Conservation (phyloP, 2,329 filamentous ascomycete species). For the Penicillium sp. region DNA sequence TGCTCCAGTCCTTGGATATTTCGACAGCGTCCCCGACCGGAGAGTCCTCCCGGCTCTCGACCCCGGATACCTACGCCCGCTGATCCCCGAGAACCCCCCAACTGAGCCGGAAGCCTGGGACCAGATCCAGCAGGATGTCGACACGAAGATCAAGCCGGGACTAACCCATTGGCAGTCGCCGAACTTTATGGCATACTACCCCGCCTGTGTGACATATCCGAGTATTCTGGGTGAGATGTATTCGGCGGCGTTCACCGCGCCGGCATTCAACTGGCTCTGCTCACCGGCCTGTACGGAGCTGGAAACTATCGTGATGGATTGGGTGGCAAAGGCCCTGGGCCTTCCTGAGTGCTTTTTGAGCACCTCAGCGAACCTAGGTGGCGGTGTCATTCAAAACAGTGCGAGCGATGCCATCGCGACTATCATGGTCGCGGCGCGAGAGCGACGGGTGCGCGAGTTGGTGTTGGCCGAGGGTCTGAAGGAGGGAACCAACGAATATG, state of each 20-base stretch:
- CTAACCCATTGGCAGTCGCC: constrained; percentile 94
- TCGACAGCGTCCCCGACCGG: constrained; percentile 68
- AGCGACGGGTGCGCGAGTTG: constrained; percentile 68
- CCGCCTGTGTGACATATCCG: constrained; percentile 77
- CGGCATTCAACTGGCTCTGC: constrained; percentile 97
- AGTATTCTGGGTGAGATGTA: constrained; percentile 90
- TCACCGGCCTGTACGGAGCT: constrained; percentile 89
- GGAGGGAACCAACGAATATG: constrained; percentile 56
- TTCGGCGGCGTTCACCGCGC: constrained; percentile 80
- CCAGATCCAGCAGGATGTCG: constrained; percentile 78
- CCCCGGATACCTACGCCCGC: constrained; percentile 80
- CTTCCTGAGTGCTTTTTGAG: constrained; percentile 74
- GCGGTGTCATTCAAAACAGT: constrained; percentile 91
- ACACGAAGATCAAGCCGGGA: constrained; percentile 83
- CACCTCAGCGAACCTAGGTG: constrained; percentile 64
- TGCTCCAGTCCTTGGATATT: constrained; percentile 73
- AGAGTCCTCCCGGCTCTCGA: constrained; percentile 74
- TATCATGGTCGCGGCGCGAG: constrained; percentile 81
- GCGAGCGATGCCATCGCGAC: constrained; percentile 86
- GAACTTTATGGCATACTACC: constrained; percentile 96
- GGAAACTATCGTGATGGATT: constrained; percentile 90
- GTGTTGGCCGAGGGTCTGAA: constrained; percentile 51
- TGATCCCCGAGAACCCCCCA: constrained; percentile 70
- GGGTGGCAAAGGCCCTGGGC: constrained; percentile 74
- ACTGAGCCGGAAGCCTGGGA: constrained; percentile 69